Base-by-base conservation (phyloP, 2,329 filamentous ascomycete genomes). In the Coniochaeta hoffmannii region DNA sequence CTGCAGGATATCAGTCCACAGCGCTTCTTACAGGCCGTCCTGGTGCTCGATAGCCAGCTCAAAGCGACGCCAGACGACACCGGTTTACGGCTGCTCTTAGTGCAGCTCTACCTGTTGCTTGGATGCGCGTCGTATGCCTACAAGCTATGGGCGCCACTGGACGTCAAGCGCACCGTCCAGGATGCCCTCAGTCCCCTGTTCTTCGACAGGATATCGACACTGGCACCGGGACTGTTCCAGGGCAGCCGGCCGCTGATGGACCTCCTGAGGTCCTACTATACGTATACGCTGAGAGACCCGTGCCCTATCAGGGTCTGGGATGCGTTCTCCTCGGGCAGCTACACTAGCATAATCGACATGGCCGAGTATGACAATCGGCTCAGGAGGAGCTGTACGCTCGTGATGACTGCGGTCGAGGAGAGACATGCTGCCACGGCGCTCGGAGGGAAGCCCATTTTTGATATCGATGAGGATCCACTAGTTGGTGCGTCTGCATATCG, bases 121-220 rank as follows among this genome's bases (percentile, higher is more conserved):
- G 80, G 80, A 8, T 79, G 76, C 12, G 72, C 72, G 0, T 70
- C 75, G 1, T 71, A 72, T 17, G 77, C 77, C 0, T 68, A 74
- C 24, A 65, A 75, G 32, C 65, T 80, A 2, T 83, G 80, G 79
- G 68, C 72, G 11, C 71, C 71, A 0, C 70, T 82, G 10, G 78
- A 74, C 3, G 75, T 84, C 1, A 84, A 84, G 65, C 74, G 80
- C 22, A 79, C 78, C 0, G 79, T 82, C 28, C 75, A 81, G n/a
- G 80, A 83, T 58, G 77, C 79, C 0, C 70, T 84, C 0, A 79
- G 72, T 2, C 76, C 79, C 0, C 67, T 81, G 1, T 81, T 81
- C 57, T 77, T 79, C 57, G 81, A 85, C 62, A 74, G 81, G 1
- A 66, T 83, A 6, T 78, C 79, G 1, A 77, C 73, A 1, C 64